These are phyloP conservation scores for Pisolithus sp. DNA, from an alignment of 768 basidiomycete species.

Conservation along the genomic window DNA sequence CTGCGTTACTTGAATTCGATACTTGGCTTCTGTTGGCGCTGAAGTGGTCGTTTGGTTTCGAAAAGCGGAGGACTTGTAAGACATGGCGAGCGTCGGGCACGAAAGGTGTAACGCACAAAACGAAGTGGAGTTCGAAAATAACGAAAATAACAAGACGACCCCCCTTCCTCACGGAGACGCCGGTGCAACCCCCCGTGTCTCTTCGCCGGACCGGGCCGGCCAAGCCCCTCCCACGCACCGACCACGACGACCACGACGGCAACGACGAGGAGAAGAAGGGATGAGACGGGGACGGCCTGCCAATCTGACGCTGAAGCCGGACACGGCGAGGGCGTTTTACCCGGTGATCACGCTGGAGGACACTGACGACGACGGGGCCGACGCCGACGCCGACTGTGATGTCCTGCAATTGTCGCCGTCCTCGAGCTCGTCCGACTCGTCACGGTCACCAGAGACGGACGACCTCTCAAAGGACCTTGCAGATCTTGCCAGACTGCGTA, in stretches of 20 bases:
- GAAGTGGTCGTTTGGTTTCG: slow-evolving; percentile 15
- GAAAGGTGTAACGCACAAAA: too few relatives aligned
- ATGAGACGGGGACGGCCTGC: slow-evolving; percentile 44
- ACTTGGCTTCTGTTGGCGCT: slow-evolving; percentile 32
- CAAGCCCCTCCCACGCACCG: neutral
- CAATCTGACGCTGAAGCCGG: slow-evolving; percentile 39
- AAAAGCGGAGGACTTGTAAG: slow-evolving; percentile 27
- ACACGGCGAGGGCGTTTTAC: slow-evolving; percentile 30
- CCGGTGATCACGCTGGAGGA: slow-evolving; percentile 19
- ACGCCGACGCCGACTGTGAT: slow-evolving; percentile 31
- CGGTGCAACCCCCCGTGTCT: slow-evolving; percentile 7
- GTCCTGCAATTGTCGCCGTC: slow-evolving; percentile 15
- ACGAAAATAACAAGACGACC: neutral
- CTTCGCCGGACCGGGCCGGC: neutral
- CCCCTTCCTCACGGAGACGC: neutral
- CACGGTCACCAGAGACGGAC: slow-evolving; percentile 28
- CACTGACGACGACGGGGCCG: slow-evolving; percentile 29
- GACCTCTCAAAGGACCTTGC: slow-evolving; percentile 65
- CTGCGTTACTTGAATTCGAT: slow-evolving; percentile 46
- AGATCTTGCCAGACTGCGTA: slow-evolving; percentile 60
- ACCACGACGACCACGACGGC: neutral
- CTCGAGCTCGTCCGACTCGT: slow-evolving; percentile 15
- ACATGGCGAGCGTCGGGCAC: slow-evolving; percentile 9
- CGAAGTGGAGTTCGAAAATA: slow-evolving; percentile 23
- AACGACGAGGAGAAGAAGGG: neutral